These are phyloP conservation scores for Pseudocercospora eumusae DNA, from an alignment of 2,329 filamentous ascomycete species.

Conservation along the genomic window DNA sequence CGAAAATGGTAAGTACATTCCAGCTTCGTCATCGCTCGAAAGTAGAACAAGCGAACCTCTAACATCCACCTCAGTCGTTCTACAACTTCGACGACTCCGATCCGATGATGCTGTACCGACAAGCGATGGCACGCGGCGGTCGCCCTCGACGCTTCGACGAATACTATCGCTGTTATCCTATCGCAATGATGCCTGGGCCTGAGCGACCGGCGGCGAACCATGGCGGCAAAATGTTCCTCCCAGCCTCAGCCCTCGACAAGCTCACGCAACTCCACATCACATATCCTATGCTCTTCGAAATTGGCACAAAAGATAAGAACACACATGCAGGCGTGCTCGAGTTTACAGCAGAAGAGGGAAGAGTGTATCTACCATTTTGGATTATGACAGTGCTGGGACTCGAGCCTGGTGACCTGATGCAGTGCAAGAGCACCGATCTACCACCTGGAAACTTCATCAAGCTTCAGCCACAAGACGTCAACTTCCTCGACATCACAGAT, in stretches of 20 bases:
- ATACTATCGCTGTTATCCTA: constrained; percentile 95
- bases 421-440: constrained; percentile 92
- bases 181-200: constrained; percentile 88
- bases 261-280: constrained; percentile 94
- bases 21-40: neutral
- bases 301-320: constrained; percentile 75
- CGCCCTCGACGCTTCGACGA: constrained; percentile 84
- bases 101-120: constrained; percentile 56
- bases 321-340: constrained; percentile 95
- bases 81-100: constrained; percentile 55
- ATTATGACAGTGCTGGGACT: constrained; percentile 91
- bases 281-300: constrained; percentile 95
- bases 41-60: neutral
- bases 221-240: constrained; percentile 95
- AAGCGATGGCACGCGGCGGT: constrained; percentile 53
- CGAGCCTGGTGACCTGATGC: constrained; percentile 89
- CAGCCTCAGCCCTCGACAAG: constrained; percentile 94
- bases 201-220: constrained; percentile 90
- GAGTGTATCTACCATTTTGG: constrained; percentile 95
- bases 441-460: constrained; percentile 92
- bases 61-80: constrained; percentile 26
- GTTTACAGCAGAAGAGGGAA: constrained; percentile 95
- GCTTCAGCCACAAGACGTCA: constrained; percentile 87
- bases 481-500: constrained; percentile 95
- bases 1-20: constrained; percentile 8